Evolutionary conservation across 1,284 basidiomycete species (phyloP).

Genomic region (Cryptococcus wingfieldii): DNA sequence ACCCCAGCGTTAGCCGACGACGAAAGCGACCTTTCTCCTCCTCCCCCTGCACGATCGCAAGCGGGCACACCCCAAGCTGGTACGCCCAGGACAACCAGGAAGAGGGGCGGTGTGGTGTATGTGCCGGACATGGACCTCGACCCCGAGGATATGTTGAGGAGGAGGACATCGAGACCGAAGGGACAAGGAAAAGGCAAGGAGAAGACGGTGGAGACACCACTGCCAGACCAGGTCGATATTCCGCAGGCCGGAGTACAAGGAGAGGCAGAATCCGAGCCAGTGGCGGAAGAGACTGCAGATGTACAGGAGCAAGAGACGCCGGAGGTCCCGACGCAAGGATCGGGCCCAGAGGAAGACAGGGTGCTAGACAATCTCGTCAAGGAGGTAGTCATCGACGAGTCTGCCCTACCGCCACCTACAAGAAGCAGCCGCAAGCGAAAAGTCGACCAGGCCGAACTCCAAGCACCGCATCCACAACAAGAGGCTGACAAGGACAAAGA

Average conservation of each 20-base stretch:
- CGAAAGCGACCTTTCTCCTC: constrained; percentile 1
- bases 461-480: too few relatives aligned
- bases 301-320: too few relatives aligned
- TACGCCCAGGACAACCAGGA: background rate
- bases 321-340: too few relatives aligned
- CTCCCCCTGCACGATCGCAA: background rate
- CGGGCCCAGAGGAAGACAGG: too few relatives aligned
- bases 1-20: background rate
- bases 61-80: background rate
- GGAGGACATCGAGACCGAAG: background rate
- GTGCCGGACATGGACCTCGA: too few relatives aligned
- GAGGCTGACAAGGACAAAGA: too few relatives aligned
- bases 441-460: too few relatives aligned
- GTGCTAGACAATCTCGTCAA: too few relatives aligned
- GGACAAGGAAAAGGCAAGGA: background rate
- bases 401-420: too few relatives aligned
- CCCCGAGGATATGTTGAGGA: background rate
- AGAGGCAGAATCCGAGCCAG: background rate
- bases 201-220: background rate
- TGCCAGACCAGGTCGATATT: background rate
- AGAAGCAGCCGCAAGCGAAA: too few relatives aligned
- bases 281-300: too few relatives aligned
- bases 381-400: too few relatives aligned
- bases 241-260: background rate
- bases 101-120: background rate